Evolutionary conservation across 768 basidiomycete genomes (phyloP), one percentile per base, ranked within the genome.

Genomic region (Suillus hirtellus): DNA sequence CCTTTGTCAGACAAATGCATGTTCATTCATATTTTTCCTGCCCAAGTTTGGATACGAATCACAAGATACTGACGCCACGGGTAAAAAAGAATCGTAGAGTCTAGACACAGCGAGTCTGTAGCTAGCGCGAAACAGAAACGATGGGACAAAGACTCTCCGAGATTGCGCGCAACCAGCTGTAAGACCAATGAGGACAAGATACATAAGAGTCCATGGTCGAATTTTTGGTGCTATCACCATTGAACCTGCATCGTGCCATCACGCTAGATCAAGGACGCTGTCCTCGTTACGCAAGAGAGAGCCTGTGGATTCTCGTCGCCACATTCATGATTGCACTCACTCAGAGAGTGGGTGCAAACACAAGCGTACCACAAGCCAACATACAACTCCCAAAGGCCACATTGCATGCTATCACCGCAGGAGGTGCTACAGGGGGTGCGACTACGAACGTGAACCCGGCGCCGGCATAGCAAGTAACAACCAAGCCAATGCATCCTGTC

Each of bases 361-460:
- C 65, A 0, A 43, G 46, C 11, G n/a, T 15, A 0, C 69, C 73
- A 12, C 73, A 73, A 2, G 71, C 60, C 0, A 56, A 67, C 73
- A 70, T 73, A 46, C 73, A 73, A 0, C 61, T 54, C 2, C 73
- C 74, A 0, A 72, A 42, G 19, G 1, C 71, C 6, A 37, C 59
- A 2, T 72, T 74, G 11, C 74, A 74, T 3, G 17, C 71, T 3
- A 68, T 1, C 60, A 73, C 66, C 42, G 65, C 69, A 1, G 72
- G 65, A 11, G 72, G 70, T 0, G 9, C 72, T 0, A 1, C 69
- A 9, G 66, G 60, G n/a, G 69, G 27, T 60, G 5, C 31, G 5
- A 67, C 67, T 0, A 73, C 73, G 7, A 74, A 72, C 0, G 55
- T 59, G 42, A 68, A 70, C 0, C 73, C 73, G 0, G 74, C 74